phyloP scores from a whole-genome alignment of 2,329 filamentous ascomycete species.

The Stemphylium beticola region DNA sequence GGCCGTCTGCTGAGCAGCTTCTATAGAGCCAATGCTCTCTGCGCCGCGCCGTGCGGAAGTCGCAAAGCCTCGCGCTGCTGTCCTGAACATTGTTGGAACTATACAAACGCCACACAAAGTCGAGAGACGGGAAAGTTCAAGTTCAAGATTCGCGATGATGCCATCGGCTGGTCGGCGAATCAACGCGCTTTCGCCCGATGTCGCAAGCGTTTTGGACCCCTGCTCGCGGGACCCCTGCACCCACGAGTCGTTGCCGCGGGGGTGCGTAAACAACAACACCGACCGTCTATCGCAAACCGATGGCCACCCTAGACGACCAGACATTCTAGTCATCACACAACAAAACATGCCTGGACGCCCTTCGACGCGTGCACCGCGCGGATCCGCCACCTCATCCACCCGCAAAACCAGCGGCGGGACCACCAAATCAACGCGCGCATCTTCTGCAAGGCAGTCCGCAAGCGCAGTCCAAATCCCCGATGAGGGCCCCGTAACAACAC shows the following conservation, averaged over 20 bases:
- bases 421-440: conserved; percentile 54
- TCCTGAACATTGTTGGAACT: conserved; percentile 67
- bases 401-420: conserved; percentile 48
- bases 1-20: conserved; percentile 64
- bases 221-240: conserved; percentile 12
- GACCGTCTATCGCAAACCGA: conserved; percentile 7
- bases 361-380: conserved; percentile 50
- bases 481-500: conserved; percentile 71
- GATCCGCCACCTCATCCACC: conserved; percentile 45
- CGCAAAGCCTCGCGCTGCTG: conserved; percentile 70
- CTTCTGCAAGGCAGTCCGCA: conserved; percentile 51
- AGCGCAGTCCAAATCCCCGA: conserved; percentile 63
- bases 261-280: conserved; percentile 23
- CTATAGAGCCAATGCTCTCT: conserved; percentile 54
- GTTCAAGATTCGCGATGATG: conserved; percentile 16
- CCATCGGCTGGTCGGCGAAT: conserved; percentile 25
- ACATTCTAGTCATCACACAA: conserved; percentile 12
- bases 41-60: conserved; percentile 64
- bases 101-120: conserved; percentile 2
- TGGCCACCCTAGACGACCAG: conserved; percentile 11
- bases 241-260: conserved; percentile 11
- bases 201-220: conserved; percentile 20
- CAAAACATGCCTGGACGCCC: conserved; percentile 55
- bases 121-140: neutral
- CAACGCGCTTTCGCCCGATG: conserved; percentile 29